Evolutionary conservation across 805 yeast species (phyloP).

Genomic region (Jamesozyma lodderae): DNA sequence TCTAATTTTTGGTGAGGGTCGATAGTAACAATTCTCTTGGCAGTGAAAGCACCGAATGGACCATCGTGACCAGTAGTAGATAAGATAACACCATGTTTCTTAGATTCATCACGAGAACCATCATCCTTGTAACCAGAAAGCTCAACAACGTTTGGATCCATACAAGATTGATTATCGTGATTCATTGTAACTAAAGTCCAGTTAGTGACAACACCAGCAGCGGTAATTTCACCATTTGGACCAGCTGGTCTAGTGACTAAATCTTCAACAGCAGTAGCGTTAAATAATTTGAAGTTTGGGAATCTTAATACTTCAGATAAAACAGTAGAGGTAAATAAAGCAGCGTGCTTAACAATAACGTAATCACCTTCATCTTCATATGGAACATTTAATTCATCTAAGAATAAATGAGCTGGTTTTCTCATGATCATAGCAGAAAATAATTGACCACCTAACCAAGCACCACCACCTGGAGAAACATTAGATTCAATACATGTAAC

Average conservation of each 20-base stretch:
- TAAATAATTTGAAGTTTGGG: conserved; percentile 69
- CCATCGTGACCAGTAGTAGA: conserved; percentile 80
- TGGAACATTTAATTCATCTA: conserved; percentile 52
- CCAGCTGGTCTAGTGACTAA: conserved; percentile 61
- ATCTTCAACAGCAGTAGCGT: conserved; percentile 76
- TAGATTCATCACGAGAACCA: conserved; percentile 30
- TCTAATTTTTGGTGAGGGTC: conserved; percentile 42
- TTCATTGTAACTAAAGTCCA: conserved; percentile 73
- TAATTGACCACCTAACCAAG: conserved; percentile 69
- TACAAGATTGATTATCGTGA: conserved; percentile 69
- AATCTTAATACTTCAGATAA: conserved; percentile 58
- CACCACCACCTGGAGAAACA: conserved; percentile 76
- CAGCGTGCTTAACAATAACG: conserved; percentile 75
- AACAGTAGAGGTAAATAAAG: conserved; percentile 63
- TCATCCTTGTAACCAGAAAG: conserved; percentile 31
- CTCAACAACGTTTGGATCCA: conserved; percentile 77
- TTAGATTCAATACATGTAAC: conserved; percentile 66
- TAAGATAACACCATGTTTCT: conserved; percentile 42
- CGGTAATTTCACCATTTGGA: conserved; percentile 45
- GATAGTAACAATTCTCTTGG: conserved; percentile 53
- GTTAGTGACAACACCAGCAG: conserved; percentile 76
- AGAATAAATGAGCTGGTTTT: conserved; percentile 66
- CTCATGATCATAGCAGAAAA: conserved; percentile 73
- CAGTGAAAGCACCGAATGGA: conserved; percentile 73
- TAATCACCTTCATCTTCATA: conserved; percentile 76